Evolutionary conservation across 2,329 filamentous ascomycete genomes (phyloP), one percentile per base, ranked within the genome.

Genomic region (Alternaria alternata): DNA sequence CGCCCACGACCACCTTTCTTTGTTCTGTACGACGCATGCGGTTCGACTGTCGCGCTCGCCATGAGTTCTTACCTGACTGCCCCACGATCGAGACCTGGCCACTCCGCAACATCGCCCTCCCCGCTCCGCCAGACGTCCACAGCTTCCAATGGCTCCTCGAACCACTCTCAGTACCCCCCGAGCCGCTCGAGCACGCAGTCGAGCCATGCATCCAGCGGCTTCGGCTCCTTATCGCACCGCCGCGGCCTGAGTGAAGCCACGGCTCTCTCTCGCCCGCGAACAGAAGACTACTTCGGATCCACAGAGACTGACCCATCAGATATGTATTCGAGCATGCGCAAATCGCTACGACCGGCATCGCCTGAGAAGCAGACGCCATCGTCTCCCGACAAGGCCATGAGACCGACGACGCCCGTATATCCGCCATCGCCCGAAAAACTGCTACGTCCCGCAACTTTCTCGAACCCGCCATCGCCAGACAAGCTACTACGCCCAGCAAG

Each of bases 191-290:
- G 89, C 76, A 91, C 91, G 48, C 83, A 90, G 66, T 92, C 90
- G 18, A 94, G 92, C 32, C 85, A 88, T 64, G 85, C 85, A n/a
- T 92, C 91, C 34, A 88, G 87, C 75, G 83, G 82, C 46, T 64
- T 64, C 30, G 75, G 73, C 30, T 74, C 77, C 53, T 68, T 76
- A 51, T 84, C 85, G 49, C 92, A 94, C 74, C 91, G 88, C 77
- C 88, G 92, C 75, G 91, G 91, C 62, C 85, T 89, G 77, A 94
- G 91, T 79, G 91, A 95, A 82, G 86, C 86, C 58, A 84, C 85
- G 61, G 83, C 83, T 43, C 85, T 88, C 73, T 75, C 84, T 68
- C 79, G 83, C 61, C 80, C 85, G 67, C 79, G 80, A 59, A 74
- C 82, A 78, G 77, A 84, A 74, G 80, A 83, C 77, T 81, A 74